Conservation (phyloP, 1,284 basidiomycete genomes). For the Pseudozyma thailandica region DNA sequence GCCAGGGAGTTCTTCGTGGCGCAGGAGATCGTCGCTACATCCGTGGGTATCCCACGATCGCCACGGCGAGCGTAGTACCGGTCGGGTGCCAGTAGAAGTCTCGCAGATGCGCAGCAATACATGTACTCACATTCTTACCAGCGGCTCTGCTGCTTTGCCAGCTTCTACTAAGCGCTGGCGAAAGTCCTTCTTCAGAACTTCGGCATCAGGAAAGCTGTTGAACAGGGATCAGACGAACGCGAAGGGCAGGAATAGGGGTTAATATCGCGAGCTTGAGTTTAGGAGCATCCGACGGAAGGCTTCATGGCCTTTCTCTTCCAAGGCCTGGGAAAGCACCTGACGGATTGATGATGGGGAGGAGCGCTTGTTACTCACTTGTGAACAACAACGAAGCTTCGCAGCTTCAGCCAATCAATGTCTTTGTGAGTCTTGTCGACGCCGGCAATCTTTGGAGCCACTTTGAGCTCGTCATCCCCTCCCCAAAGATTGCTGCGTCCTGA, state of each 20-base stretch:
- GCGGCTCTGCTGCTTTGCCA: slow-evolving; percentile 75
- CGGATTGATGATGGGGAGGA: neutral
- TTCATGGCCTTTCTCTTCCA: too few species aligned
- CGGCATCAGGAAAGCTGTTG: slow-evolving; percentile 79
- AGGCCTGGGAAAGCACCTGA: neutral
- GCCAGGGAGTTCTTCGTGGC: too few species aligned
- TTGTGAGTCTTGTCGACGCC: slow-evolving; percentile 85
- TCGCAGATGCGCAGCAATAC: too few species aligned
- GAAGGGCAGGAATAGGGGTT: slow-evolving; percentile 1
- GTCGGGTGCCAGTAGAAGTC: neutral
- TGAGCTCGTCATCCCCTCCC: slow-evolving; percentile 75
- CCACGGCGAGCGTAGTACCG: neutral
- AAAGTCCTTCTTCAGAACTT: slow-evolving; percentile 78
- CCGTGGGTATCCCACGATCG: neutral
- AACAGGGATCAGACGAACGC: too few species aligned
- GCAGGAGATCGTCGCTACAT: too few species aligned
- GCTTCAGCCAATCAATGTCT: slow-evolving; percentile 86
- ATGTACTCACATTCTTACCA: slow-evolving; percentile 80
- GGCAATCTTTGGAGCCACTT: slow-evolving; percentile 70
- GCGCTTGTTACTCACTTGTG: slow-evolving; percentile 72
- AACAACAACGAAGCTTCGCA: slow-evolving; percentile 79
- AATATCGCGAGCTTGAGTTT: too few species aligned
- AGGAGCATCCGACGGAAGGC: neutral
- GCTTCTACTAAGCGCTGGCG: slow-evolving; percentile 75
- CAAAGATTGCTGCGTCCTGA: slow-evolving; percentile 69